Evolutionary conservation across 306 rosid genomes (phyloP).

Genomic region (Styphnolobium japonicum): DNA sequence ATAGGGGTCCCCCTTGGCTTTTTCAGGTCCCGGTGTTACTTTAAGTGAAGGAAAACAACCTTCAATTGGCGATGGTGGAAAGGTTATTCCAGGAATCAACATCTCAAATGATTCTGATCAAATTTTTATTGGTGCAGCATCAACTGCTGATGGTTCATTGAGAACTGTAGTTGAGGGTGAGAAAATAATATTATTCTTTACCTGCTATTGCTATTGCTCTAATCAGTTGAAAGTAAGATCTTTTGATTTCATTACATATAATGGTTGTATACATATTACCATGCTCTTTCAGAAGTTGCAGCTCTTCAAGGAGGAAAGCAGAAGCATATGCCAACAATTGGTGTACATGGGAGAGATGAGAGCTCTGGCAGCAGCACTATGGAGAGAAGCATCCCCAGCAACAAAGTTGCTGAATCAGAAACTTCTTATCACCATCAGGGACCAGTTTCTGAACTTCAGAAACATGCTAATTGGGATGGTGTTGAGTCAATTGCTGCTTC

Average conservation of each 20-base stretch:
- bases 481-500: constrained; percentile 27
- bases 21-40: constrained; percentile 32
- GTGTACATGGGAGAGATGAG: constrained; percentile 30
- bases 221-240: not conserved
- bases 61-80: constrained; percentile 25
- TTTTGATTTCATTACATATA: not conserved
- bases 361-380: constrained; percentile 7
- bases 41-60: constrained; percentile 35
- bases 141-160: constrained; percentile 29
- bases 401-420: constrained; percentile 30
- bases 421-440: constrained; percentile 29
- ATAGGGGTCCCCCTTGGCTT: not conserved
- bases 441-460: constrained; percentile 26
- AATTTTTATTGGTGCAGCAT: constrained; percentile 15
- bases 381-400: constrained; percentile 26
- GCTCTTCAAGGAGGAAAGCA: constrained; percentile 33
- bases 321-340: constrained; percentile 12
- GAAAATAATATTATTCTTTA: constrained; percentile 15
- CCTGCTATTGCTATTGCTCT: not conserved
- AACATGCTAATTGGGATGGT: constrained; percentile 34
- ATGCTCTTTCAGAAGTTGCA: constrained; percentile 36
- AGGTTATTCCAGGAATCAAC: constrained; percentile 15
- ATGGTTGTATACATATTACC: not conserved
- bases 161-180: constrained; percentile 42
- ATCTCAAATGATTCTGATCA: constrained; percentile 32